Conservation (phyloP, 1,139 yeast genomes). For the Hemisphaericaspora subhashii region DNA sequence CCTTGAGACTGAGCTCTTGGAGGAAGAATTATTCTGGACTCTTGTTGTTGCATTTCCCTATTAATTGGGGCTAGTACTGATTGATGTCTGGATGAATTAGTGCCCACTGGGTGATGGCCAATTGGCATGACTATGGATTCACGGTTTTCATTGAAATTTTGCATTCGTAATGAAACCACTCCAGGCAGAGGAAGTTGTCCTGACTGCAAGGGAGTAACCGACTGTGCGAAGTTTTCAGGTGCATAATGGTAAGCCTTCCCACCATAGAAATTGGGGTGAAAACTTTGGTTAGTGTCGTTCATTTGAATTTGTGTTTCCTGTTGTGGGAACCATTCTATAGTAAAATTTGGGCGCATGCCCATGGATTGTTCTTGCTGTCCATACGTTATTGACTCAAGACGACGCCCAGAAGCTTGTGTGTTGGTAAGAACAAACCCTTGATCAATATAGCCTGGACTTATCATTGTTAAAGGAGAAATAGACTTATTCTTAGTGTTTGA, state of each 20-base stretch:
- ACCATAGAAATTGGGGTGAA: not conserved
- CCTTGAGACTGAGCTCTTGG: not conserved
- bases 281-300: no score
- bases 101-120: not conserved
- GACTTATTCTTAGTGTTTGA: no score
- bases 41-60: not conserved
- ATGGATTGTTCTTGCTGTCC: no score
- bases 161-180: not conserved
- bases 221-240: not conserved
- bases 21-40: not conserved
- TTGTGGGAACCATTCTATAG: not conserved
- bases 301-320: no score
- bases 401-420: no score
- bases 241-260: not conserved
- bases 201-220: constrained; percentile 1
- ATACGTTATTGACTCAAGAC: no score
- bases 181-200: constrained; percentile 1
- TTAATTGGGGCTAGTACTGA: not conserved
- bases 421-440: no score
- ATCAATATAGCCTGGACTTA: no score
- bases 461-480: no score
- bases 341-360: no score
- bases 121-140: no score
- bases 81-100: not conserved
- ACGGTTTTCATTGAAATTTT: not conserved